These are phyloP conservation scores for Mycosphaerella arachidis DNA, from an alignment of 2,329 filamentous ascomycete species.

Conservation along the genomic window DNA sequence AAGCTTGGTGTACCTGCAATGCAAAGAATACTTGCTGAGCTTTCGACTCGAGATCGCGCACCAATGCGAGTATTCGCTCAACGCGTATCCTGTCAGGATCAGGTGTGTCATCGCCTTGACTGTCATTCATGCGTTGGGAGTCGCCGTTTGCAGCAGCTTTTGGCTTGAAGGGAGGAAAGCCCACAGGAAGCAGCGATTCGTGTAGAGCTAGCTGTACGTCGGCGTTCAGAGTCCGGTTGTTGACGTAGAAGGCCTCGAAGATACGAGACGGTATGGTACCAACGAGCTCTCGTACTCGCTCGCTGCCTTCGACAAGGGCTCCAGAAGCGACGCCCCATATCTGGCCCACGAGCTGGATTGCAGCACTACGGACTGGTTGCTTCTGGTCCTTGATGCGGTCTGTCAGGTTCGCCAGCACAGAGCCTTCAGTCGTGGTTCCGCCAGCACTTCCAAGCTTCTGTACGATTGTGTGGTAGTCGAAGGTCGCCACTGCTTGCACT, in stretches of 20 bases:
- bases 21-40: conserved; percentile 86
- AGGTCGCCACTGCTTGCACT: conserved; percentile 76
- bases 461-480: conserved; percentile 75
- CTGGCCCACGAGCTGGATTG: conserved; percentile 76
- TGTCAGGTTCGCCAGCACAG: conserved; percentile 74
- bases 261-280: conserved; percentile 79
- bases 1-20: conserved; percentile 72
- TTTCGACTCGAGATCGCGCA: conserved; percentile 70
- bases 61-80: conserved; percentile 76
- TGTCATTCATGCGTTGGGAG: conserved; percentile 59
- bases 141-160: conserved; percentile 45
- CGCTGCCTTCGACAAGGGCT: conserved; percentile 78
- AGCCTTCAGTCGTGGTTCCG: conserved; percentile 68
- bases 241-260: conserved; percentile 83
- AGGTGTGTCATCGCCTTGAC: conserved; percentile 47
- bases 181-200: conserved; percentile 84
- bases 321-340: conserved; percentile 92
- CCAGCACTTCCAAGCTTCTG: conserved; percentile 74
- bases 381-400: conserved; percentile 87
- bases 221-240: conserved; percentile 79
- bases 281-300: conserved; percentile 68
- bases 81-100: conserved; percentile 74
- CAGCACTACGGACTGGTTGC: conserved; percentile 73
- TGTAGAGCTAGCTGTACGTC: conserved; percentile 80
- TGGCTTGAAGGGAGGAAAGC: conserved; percentile 67